These are phyloP conservation scores for Auricularia heimuer DNA, from an alignment of 768 basidiomycete genomes.

Conservation along the genomic window DNA sequence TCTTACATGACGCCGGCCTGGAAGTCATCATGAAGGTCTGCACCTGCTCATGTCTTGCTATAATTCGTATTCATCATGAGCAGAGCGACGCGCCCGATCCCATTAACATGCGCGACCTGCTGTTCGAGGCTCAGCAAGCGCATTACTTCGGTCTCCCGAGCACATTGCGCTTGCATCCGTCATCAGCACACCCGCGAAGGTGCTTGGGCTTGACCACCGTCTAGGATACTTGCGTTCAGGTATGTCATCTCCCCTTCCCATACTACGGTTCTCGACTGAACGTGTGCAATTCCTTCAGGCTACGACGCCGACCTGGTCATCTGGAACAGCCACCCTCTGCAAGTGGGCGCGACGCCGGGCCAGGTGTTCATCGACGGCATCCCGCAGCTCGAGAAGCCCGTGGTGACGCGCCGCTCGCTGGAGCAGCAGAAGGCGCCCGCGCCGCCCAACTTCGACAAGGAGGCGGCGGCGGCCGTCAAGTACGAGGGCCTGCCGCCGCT, in stretches of 20 bases:
- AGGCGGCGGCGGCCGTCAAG: constrained; percentile 47
- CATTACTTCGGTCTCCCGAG: constrained; percentile 27
- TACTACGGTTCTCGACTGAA: too few relatives aligned
- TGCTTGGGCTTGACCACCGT: constrained; percentile 31
- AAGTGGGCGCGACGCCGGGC: constrained; percentile 32
- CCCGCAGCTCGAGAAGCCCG: constrained; percentile 19
- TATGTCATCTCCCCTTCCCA: too few relatives aligned
- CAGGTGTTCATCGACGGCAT: constrained; percentile 39
- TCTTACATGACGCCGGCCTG: constrained; percentile 26
- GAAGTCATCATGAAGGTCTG: constrained; percentile 24
- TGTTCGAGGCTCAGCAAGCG: constrained; percentile 30
- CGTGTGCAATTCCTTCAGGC: too few relatives aligned
- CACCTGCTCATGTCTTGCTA: fast-evolving
- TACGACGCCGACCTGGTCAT: constrained; percentile 21
- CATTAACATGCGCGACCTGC: constrained; percentile 25
- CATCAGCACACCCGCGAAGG: constrained; percentile 29
- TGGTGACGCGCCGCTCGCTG: constrained; percentile 18
- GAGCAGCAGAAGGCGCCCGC: constrained; percentile 34
- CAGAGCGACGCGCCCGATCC: not conserved
- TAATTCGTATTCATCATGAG: too few relatives aligned
- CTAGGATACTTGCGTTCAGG: constrained; percentile 20
- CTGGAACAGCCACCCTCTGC: constrained; percentile 26
- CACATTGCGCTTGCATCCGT: constrained; percentile 25
- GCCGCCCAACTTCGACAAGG: constrained; percentile 63
- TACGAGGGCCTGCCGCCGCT: constrained; percentile 75